Evolutionary conservation across 2,329 filamentous ascomycete species (phyloP), one percentile per base, ranked within the genome.

Genomic region (Periconia macrospinosa): DNA sequence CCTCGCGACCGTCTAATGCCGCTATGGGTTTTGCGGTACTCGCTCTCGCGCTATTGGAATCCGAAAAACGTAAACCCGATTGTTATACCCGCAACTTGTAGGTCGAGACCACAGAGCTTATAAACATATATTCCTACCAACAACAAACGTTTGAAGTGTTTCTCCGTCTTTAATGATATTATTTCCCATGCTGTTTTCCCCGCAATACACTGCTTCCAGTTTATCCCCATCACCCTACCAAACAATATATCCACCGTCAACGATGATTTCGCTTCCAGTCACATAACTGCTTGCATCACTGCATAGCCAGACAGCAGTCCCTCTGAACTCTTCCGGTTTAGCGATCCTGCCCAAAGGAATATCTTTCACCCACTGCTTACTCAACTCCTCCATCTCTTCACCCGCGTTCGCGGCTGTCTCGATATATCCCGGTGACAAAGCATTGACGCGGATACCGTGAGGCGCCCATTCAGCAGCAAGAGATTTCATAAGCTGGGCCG

Each of bases 381-480:
- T 62, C 45, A 60, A 35, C 41, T 59, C 45, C 47, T 72, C 69
- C 27, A 75, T 67, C 42, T 73, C 69, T 19, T 66, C 67, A 2
- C 73, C 72, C 58, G 75, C 68, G 45, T 73, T 92, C 58, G 91
- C 80, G 6, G 87, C 88, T 6, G 89, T 92, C 78, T 92, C 88
- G 88, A 92, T 92, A 80, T 92, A 92, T 27, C 89, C 89, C n/a
- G 89, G 89, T 10, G 85, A 89, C 75, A 92, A 90, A 74, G 84
- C 86, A 82, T 92, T 92, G 69, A 91, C 89, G 44, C 89, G 86
- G 69, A 92, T 90, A 64, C 81, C 80, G 75, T 90, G 81, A 74
- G 88, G 88, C 69, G 89, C 88, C 89, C 89, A 92, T 76, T 93
- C 90, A 30, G 88, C 87, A 45, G 88, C 90, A 30, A 93, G 83